phyloP scores from a whole-genome alignment of 2,329 filamentous ascomycete genomes.

The Paraphoma sp. region DNA sequence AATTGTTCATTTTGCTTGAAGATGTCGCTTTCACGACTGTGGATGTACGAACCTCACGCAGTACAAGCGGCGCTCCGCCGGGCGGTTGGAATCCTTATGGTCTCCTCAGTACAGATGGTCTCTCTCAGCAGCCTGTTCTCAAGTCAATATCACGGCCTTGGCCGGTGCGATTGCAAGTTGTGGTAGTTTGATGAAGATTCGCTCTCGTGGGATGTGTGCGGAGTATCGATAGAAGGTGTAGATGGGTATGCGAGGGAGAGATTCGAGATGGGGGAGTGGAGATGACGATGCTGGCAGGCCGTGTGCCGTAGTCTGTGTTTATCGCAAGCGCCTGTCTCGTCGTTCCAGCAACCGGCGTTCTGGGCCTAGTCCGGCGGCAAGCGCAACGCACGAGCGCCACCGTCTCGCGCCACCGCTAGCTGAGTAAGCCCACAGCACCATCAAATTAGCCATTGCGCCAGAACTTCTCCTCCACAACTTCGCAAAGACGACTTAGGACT shows the following conservation, averaged over 20 bases:
- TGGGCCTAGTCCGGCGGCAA: too few species aligned
- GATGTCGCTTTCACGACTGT: not conserved
- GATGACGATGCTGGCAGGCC: slow-evolving; percentile 26
- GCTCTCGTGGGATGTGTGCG: slow-evolving; percentile 11
- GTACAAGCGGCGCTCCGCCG: slow-evolving; percentile 80
- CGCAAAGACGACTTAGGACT: slow-evolving; percentile 63
- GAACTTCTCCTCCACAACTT: slow-evolving; percentile 31
- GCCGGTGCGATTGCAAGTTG: slow-evolving; percentile 27
- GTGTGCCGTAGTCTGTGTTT: slow-evolving; percentile 5
- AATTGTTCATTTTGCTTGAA: not conserved
- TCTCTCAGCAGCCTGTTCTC: slow-evolving; percentile 47
- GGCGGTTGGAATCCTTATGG: slow-evolving; percentile 62
- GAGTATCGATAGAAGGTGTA: slow-evolving; percentile 26
- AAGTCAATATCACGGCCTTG: slow-evolving; percentile 44
- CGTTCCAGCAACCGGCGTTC: slow-evolving; percentile 34
- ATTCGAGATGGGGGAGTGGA: slow-evolving; percentile 30
- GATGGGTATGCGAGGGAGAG: slow-evolving; percentile 29
- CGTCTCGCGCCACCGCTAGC: not conserved
- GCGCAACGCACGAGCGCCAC: too few species aligned
- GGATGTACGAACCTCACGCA: slow-evolving; percentile 72
- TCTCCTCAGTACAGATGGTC: slow-evolving; percentile 52
- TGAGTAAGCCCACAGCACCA: slow-evolving; percentile 15
- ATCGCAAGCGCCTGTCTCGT: slow-evolving; percentile 27
- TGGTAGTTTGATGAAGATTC: slow-evolving; percentile 9
- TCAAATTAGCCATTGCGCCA: slow-evolving; percentile 21